A percentile compares a stretch with the other conserved stretches of the same genome.
Evolutionary conservation across 75 land plant genomes (phyloP).

Genomic region (Chamaecyparis obtusa): DNA sequence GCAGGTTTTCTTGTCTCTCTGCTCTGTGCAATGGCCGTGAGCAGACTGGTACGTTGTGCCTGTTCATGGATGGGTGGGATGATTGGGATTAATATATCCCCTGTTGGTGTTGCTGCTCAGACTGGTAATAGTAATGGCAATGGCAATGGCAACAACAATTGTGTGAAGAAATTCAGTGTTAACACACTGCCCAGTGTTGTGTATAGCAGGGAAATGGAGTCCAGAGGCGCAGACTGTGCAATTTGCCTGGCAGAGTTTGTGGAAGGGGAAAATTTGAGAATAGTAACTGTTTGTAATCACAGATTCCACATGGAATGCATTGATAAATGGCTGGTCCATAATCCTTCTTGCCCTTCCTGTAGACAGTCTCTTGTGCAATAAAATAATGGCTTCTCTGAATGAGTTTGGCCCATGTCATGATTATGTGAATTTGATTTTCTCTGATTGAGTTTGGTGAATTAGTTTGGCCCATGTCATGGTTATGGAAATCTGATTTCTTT

Average conservation of each 20-base stretch:
- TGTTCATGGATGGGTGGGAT: background rate
- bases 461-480: too few relatives aligned
- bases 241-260: conserved; percentile 22
- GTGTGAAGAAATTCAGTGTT: conserved; percentile 12
- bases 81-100: background rate
- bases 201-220: too few relatives aligned
- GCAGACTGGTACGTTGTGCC: background rate
- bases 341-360: conserved; percentile 20
- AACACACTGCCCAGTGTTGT: conserved; percentile 6
- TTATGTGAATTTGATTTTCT: too few relatives aligned
- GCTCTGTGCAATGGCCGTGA: conserved; percentile 26
- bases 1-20: conserved; percentile 36
- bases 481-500: too few relatives aligned
- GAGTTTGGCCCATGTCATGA: too few relatives aligned
- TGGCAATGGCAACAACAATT: background rate
- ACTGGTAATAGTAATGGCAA: too few relatives aligned
- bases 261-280: conserved; percentile 12
- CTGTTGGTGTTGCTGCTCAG: background rate
- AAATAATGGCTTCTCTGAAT: background rate
- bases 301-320: conserved; percentile 18
- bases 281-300: conserved; percentile 12
- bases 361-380: conserved; percentile 4
- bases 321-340: conserved; percentile 11
- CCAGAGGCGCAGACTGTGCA: background rate
- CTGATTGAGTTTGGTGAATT: too few relatives aligned